Conservation (phyloP, 148 eudicot species). For the Fagopyrum homotropicum region DNA sequence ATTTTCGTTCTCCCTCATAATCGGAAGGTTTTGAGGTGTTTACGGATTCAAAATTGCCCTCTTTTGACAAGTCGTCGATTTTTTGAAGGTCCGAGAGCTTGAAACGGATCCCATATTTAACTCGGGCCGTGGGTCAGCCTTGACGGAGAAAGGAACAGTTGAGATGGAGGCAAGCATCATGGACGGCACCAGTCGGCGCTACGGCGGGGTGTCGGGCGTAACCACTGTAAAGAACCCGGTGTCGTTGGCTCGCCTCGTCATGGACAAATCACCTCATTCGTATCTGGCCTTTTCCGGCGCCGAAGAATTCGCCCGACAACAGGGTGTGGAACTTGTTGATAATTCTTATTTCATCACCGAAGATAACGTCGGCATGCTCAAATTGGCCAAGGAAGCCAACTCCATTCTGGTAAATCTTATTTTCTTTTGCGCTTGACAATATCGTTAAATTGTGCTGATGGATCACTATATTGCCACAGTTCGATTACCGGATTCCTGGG, state of each 20-base stretch:
- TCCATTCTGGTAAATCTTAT: slow-evolving; percentile 48
- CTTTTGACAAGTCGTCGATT: background rate
- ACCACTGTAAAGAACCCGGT: slow-evolving; percentile 74
- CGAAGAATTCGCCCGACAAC: slow-evolving; percentile 67
- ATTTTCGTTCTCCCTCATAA: too few relatives aligned
- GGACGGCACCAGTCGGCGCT: slow-evolving; percentile 64
- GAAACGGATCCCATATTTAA: slow-evolving; percentile 79
- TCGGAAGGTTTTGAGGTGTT: background rate
- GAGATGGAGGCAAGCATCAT: slow-evolving; percentile 98
- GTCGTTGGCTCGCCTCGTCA: slow-evolving; percentile 69
- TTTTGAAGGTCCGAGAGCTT: slow-evolving; percentile 56
- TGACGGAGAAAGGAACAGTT: slow-evolving; percentile 70
- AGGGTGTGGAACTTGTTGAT: slow-evolving; percentile 64
- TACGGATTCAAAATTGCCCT: background rate
- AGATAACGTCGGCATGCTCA: slow-evolving; percentile 64
- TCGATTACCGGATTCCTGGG: slow-evolving; percentile 63
- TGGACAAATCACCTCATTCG: slow-evolving; percentile 85
- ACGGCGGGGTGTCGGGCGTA: slow-evolving; percentile 81
- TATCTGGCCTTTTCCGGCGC: slow-evolving; percentile 84
- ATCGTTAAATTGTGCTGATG: background rate
- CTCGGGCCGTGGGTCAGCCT: slow-evolving; percentile 82
- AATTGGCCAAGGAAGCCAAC: slow-evolving; percentile 74
- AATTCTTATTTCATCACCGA: slow-evolving; percentile 71
- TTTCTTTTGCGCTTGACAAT: too few relatives aligned
- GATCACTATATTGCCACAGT: slow-evolving; percentile 23